Base-by-base conservation (phyloP, 176 grass and related monocot species). In the Aegilops bicornis region DNA sequence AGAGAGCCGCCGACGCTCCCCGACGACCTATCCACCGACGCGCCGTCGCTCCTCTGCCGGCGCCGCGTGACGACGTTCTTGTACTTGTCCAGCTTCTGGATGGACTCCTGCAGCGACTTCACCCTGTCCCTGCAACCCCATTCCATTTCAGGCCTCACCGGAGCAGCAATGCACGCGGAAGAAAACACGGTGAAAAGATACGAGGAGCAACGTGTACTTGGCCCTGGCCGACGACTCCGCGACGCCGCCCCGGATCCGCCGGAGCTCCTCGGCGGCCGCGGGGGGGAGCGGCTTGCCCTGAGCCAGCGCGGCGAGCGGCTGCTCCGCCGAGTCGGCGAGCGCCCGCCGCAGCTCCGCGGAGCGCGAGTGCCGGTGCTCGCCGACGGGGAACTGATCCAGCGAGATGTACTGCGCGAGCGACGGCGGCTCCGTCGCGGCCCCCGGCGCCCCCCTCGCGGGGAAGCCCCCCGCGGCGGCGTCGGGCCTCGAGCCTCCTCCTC, bases 31-130 rank as follows among this genome's bases (percentile, higher is more conserved):
- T 88, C 91, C 22, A 15, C 72, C 52, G 83, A 73, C 25, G 68
- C 69, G 4, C 82, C 79, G 10, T 87, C 77, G 20, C 80, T 89
- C 80, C 89, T 96, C 85, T 92, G 93, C 24, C 94, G 89, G 33
- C 83, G 89, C 50, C 91, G 88, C 33, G 89, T 74, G 29, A 87
- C 60, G 7, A 91, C 25, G 24, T 73, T 96, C 43, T 80, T 82
- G 70, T 91, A 93, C 54, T 88, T 93, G 3, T 96, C 94, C 64
- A 93, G 84, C 77, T 91, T 96, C 52, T 84, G 48, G 66, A 93
- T 64, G 9, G 71, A 86, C 33, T 95, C 94, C 37, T 91, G 86
- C 82, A 95, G 35, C 11, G 81, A 65, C 84, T 87, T 89, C 50
- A 39, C 65, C 78, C 67, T 93, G 13, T 91, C 94, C 87, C 94